Percentiles rank a stretch among this genome's conserved stretches.
Evolutionary conservation across 345 rosid genomes (phyloP).

Genomic region (Gossypium thurberi): DNA sequence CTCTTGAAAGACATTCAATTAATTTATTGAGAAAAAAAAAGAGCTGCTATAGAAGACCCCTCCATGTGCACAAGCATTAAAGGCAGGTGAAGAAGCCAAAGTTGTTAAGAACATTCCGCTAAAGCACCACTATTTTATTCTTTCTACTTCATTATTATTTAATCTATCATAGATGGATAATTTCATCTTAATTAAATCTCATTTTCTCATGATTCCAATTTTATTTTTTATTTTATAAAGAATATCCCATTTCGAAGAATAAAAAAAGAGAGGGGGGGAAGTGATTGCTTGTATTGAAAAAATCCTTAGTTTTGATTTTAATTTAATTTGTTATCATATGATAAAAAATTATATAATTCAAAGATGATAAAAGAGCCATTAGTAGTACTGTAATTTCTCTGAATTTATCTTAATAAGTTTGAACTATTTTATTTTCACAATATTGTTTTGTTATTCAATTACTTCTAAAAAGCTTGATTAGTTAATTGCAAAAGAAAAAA

Average conservation of each 20-base stretch:
- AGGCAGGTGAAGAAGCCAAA: constrained; percentile 28
- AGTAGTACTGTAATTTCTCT: too few relatives aligned
- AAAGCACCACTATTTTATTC: constrained; percentile 11
- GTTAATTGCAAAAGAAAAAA: background rate
- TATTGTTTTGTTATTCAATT: too few relatives aligned
- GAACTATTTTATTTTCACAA: too few relatives aligned
- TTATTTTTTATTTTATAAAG: background rate
- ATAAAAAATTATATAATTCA: background rate
- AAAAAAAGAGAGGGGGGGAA: background rate
- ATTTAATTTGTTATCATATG: background rate
- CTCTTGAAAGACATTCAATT: constrained; percentile 30
- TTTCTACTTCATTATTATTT: background rate
- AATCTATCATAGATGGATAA: constrained; percentile 3
- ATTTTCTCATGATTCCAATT: background rate
- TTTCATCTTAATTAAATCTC: background rate
- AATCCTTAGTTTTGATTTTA: background rate
- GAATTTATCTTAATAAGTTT: too few relatives aligned
- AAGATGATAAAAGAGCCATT: background rate
- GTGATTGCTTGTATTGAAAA: background rate
- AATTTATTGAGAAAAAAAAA: constrained; percentile 29
- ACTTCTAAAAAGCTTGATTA: too few relatives aligned
- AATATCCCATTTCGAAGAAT: background rate
- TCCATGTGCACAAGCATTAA: constrained; percentile 54
- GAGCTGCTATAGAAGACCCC: constrained; percentile 35
- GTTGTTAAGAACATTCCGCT: constrained; percentile 21